Evolutionary conservation across 148 eudicot genomes (phyloP).

Genomic region (Arbutus unedo): DNA sequence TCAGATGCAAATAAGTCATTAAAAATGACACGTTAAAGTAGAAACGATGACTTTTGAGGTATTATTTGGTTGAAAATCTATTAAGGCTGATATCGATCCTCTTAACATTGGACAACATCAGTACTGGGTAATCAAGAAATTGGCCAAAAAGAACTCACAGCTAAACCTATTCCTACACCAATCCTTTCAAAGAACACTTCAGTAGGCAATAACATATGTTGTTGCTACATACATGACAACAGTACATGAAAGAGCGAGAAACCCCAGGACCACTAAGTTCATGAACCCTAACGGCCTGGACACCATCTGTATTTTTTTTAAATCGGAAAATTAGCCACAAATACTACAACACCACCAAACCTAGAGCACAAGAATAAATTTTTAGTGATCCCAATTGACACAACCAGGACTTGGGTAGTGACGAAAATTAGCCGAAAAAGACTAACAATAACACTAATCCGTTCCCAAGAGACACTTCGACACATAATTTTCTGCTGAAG

Average conservation of each 20-base stretch:
- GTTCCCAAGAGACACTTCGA: neutral
- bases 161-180: too few species aligned
- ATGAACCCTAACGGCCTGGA: too few species aligned
- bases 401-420: neutral
- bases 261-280: too few species aligned
- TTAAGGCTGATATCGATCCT: too few species aligned
- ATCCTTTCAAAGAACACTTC: neutral
- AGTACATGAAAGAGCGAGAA: too few species aligned
- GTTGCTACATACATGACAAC: neutral
- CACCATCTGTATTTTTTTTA: too few species aligned
- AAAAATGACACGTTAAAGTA: neutral
- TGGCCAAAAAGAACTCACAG: neutral
- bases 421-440: neutral
- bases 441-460: too few species aligned
- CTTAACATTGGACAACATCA: neutral
- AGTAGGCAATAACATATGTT: neutral
- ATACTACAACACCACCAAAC: too few species aligned
- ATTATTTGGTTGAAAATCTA: too few species aligned
- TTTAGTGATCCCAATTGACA: neutral
- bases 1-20: too few species aligned
- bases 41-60: too few species aligned
- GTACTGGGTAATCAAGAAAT: neutral
- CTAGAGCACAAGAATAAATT: neutral
- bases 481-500: neutral
- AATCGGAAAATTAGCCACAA: too few species aligned